Base-by-base conservation (phyloP, 495 filamentous ascomycete genomes). In the Evernia prunastri region DNA sequence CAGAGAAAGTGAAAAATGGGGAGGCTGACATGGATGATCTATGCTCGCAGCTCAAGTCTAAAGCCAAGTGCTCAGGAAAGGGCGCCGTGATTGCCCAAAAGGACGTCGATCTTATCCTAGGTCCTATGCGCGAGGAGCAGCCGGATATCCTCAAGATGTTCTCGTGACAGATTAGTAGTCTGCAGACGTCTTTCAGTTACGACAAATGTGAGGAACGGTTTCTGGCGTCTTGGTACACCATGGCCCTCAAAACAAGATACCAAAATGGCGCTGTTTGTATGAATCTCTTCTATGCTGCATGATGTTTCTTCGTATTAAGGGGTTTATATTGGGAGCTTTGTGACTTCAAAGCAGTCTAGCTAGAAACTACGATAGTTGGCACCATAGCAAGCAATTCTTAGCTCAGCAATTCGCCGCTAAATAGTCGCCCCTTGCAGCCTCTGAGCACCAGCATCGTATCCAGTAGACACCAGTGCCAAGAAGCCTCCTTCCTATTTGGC, bases 61-160 rank as follows among this genome's bases (percentile, higher is more conserved):
- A 99, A 77, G 95, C 95, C 54, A 92, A 92, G 72, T 99, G 95
- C 72, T 95, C 91, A 2, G 94, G 95, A 71, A 85, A 81, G 33
- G 93, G 94, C 35, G 89, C 93, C n/a, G 91, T 97, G 29, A 88
- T 98, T 57, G 88, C 90, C 68, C 84, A 96, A 76, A 85, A 85
- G 49, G 91, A 97, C 72, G 93, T 97, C 69, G 87, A 96, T 70
- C 81, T 80, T 58, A 89, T 92, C 61, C 81, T 95, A 79, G 85
- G 82, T 35, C 82, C 81, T 56, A 69, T 63, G 47, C 65, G 70
- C n/a, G 63, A 72, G 31, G 61, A 66, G 35, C 57, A 51, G 1
- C 42, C 56, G 10, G 67, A 70, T 56, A 49, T 66, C 18, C 42
- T 66, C 7, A 66, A 69, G 35, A 68, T 68, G 63, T 68, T 65